Base-by-base conservation (phyloP, 352 stramenopile species). In the Phytopythium aichiense region DNA sequence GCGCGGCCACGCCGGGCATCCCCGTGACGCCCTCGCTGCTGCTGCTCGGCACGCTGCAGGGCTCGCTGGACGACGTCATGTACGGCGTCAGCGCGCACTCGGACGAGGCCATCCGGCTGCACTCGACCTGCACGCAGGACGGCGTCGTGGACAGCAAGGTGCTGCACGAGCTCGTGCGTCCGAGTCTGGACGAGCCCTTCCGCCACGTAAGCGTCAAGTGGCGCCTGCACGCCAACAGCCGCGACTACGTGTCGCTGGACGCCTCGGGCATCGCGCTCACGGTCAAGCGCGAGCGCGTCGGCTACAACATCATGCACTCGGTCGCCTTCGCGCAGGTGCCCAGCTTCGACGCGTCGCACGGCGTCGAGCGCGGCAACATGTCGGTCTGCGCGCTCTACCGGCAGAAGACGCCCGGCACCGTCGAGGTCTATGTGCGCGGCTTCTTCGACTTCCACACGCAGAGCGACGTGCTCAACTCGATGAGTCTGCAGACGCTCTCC, bases 1-100 rank as follows among this genome's bases (percentile, higher is more conserved):
- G 37, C 5, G 55, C 68, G 52, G 65, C 65, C 45, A 63, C 23
- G 22, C 38, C 57, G 1, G 42, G 66, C 1, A 16, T 68, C 4
- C 66, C 66, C 18, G 60, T 51, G 1, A 71, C 73, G n/a, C 78
- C 77, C 1, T 83, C 71, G n/a, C 64, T 90, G 52, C 58, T 86
- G n/a, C 66, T 86, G 40, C 59, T 84, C 16, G 81, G 81, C 12
- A 76, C 77, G 7, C 53, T 89, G n/a, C 61, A 73, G 7, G 77
- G 79, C 12, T 70, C 60, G n/a, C 60, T 91, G 37, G 76, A 91
- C 30, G 80, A 89, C 56, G 60, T 87, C 54, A 84, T 91, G 75
- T 89, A 84, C 59, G 78, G 74, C n/a, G 38, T 72, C 15, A 66
- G 74, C 30, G 69, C 73, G 30, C 68, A 69, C 20, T 72, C 73